Conservation (phyloP, 257 asterid genomes). For the Euphrasia confusa region DNA sequence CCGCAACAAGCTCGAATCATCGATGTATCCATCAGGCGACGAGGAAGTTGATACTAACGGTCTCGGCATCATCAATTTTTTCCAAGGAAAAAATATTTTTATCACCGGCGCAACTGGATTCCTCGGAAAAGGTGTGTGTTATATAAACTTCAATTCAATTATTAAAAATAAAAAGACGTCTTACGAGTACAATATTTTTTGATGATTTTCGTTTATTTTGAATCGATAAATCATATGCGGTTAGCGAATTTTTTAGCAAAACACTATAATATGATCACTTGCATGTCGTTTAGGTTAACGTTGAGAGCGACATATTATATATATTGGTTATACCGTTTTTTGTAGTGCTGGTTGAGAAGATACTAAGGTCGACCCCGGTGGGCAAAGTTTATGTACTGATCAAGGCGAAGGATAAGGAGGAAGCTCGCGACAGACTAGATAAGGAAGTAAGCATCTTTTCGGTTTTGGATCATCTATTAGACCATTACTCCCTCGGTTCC, state of each 20-base stretch:
- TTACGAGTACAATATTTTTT: too few species aligned
- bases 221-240: too few species aligned
- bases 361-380: constrained; percentile 41
- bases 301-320: too few species aligned
- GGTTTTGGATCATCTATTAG: not conserved
- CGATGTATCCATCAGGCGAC: not conserved
- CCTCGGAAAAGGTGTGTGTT: constrained; percentile 62
- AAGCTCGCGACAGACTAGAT: constrained; percentile 34
- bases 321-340: too few species aligned
- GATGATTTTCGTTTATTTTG: too few species aligned
- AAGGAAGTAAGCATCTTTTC: constrained; percentile 31
- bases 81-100: constrained; percentile 46
- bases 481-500: too few species aligned
- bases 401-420: constrained; percentile 41
- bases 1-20: constrained; percentile 16
- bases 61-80: constrained; percentile 49
- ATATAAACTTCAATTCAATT: too few species aligned
- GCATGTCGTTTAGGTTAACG: too few species aligned
- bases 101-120: constrained; percentile 74
- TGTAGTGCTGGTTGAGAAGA: constrained; percentile 33
- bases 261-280: too few species aligned
- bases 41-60: constrained; percentile 17
- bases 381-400: constrained; percentile 39
- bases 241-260: too few species aligned
- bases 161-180: too few species aligned